Base-by-base conservation (phyloP, 331 rosid species). In the Rhamnella rubrinervis region DNA sequence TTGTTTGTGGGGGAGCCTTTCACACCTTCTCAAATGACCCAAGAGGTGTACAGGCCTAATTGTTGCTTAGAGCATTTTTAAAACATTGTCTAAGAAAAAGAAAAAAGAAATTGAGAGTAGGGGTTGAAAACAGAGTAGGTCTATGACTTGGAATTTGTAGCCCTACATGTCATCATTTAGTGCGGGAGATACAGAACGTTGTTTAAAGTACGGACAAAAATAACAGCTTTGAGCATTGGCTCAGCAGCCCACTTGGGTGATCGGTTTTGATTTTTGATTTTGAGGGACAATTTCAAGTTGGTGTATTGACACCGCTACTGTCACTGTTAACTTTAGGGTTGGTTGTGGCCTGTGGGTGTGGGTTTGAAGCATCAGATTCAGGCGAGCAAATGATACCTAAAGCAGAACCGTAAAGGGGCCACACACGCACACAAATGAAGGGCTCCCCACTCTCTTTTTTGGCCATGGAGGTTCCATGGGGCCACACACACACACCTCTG, bases 11-110 rank as follows among this genome's bases (percentile, higher is more conserved):
- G 56, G 63, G 47, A 56, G 59, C 26, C 21, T 47, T 41, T 15
- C 5, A 46, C 61, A 76, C 51, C 70, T 60, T 75, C 67, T 16
- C 63, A 23, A 63, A 35, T 17, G 39, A 46, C 68, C n/a, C 17
- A 55, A 52, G 39, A 16, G 68, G 19, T 21, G 40, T 5, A 25
- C n/a, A 63, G 11, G 6, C 53, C 23, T 25, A 8, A 25, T 0
- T 8, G 38, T 65, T 25, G 1, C 51, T 31, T 23, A 46, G 5
- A 23, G 56, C 55, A 6, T 64, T 21, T 7, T 10, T 11, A 63
- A 21, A 40, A 21, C 52, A 20, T 40, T 63, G 18, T 40, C 16
- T n/a, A 5, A 61, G 46, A 44, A 61, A 35, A 10, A 39, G 7
- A 6, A 2, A 47, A 64, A 19, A 2, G 5, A 44, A 46, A 64